Evolutionary conservation across 2,329 filamentous ascomycete species (phyloP).

Genomic region (Raffaelea arxii): DNA sequence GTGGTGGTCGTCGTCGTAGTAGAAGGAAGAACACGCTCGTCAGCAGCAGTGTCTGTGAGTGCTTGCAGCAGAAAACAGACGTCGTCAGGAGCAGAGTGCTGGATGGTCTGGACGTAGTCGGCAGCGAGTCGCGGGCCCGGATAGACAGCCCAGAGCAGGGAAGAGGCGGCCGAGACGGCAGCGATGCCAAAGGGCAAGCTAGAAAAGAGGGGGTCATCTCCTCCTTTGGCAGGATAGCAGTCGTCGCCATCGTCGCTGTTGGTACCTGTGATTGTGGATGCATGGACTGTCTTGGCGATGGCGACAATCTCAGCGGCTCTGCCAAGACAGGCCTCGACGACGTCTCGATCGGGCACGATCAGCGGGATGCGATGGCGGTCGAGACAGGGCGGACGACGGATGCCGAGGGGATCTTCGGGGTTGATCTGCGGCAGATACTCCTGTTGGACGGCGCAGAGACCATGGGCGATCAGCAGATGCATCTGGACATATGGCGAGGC

Average conservation of each 20-base stretch:
- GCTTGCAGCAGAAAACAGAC: neutral
- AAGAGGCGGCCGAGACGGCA: neutral
- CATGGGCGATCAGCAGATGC: slow-evolving; percentile 2
- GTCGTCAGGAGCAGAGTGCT: neutral
- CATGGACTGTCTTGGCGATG: too few relatives aligned
- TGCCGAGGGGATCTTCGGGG: neutral
- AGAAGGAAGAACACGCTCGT: too few relatives aligned
- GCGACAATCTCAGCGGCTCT: neutral
- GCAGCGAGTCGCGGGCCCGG: neutral
- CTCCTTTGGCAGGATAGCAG: too few relatives aligned
- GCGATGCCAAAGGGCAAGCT: neutral
- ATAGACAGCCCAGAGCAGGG: neutral
- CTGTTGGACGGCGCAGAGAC: slow-evolving; percentile 4
- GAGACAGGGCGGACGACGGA: too few relatives aligned
- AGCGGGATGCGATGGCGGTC: neutral
- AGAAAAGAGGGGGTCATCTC: too few relatives aligned
- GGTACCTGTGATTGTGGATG: too few relatives aligned
- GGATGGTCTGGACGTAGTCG: neutral
- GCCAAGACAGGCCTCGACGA: neutral
- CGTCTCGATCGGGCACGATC: neutral
- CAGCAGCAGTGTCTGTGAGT: too few relatives aligned
- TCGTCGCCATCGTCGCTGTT: too few relatives aligned
- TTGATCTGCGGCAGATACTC: slow-evolving; percentile 6
- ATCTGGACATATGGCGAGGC: slow-evolving; percentile 2
- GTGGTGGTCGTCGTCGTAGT: too few relatives aligned